Evolutionary conservation across 331 rosid species (phyloP).

Genomic region (Quercus lobata): DNA sequence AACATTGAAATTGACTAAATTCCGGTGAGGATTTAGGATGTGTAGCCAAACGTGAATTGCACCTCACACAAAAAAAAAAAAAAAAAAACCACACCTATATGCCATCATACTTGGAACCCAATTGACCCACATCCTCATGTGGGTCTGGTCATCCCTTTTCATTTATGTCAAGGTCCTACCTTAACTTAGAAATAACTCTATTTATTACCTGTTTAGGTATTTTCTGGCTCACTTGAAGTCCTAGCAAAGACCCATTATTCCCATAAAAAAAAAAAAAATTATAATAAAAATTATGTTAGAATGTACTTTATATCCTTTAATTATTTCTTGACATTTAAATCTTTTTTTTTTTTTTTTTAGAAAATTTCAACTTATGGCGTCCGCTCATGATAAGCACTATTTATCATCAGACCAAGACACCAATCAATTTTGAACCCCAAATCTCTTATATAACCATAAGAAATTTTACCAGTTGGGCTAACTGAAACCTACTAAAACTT

Average conservation of each 20-base stretch:
- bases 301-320: too few species aligned
- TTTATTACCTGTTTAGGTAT: too few species aligned
- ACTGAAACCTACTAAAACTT: too few species aligned
- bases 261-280: too few species aligned
- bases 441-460: too few species aligned
- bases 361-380: too few species aligned
- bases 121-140: background rate
- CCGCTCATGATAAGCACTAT: rapidly evolving
- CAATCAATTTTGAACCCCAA: rapidly evolving
- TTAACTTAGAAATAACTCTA: background rate
- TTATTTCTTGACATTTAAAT: too few species aligned
- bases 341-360: too few species aligned
- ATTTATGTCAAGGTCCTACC: background rate
- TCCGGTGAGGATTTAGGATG: background rate
- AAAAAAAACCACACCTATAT: background rate
- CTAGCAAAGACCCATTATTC: too few species aligned
- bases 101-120: background rate
- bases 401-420: too few species aligned
- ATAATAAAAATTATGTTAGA: too few species aligned
- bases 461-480: rapidly evolving
- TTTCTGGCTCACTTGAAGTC: too few species aligned
- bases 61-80: background rate
- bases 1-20: background rate
- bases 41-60: background rate
- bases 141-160: background rate